Conservation (phyloP, 257 asterid species). For the Primulina tabacum region DNA sequence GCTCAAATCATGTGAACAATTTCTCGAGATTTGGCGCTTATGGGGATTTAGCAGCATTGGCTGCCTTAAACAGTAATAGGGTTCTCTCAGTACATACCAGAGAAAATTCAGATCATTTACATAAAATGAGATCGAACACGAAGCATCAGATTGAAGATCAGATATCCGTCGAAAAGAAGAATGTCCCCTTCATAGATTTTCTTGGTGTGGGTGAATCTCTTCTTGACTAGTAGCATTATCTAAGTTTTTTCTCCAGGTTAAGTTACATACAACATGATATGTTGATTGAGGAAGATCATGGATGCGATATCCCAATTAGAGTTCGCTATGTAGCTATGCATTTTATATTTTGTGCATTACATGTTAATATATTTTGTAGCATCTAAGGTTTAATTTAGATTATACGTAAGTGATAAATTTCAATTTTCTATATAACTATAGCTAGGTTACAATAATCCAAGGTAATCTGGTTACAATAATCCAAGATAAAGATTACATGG, state of each 20-base stretch:
- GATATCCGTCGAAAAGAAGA: conserved; percentile 42
- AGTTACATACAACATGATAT: background rate
- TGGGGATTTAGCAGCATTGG: conserved; percentile 21
- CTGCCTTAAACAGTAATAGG: conserved; percentile 18
- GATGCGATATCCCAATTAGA: conserved; percentile 15
- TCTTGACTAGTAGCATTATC: conserved; percentile 32
- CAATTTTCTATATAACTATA: background rate
- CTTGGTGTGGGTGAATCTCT: conserved; percentile 82
- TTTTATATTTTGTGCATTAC: background rate
- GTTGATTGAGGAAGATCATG: conserved; percentile 2
- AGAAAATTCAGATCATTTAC: conserved; percentile 22
- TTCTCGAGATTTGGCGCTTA: conserved; percentile 36
- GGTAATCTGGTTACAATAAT: background rate
- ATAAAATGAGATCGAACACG: conserved; percentile 24
- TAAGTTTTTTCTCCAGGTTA: conserved; percentile 8
- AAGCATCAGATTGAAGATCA: conserved; percentile 32
- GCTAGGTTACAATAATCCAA: background rate
- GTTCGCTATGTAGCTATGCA: background rate
- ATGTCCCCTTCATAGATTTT: conserved; percentile 83
- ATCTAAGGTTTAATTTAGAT: background rate
- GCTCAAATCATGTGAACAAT: conserved; percentile 23
- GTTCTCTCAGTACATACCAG: background rate
- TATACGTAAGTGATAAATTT: too few relatives aligned
- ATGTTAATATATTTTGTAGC: background rate
- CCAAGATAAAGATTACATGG: background rate